Evolutionary conservation across 176 grass and related monocot genomes (phyloP), one percentile per base, ranked within the genome.

Genomic region (bread wheat (Triticum aestivum)): DNA sequence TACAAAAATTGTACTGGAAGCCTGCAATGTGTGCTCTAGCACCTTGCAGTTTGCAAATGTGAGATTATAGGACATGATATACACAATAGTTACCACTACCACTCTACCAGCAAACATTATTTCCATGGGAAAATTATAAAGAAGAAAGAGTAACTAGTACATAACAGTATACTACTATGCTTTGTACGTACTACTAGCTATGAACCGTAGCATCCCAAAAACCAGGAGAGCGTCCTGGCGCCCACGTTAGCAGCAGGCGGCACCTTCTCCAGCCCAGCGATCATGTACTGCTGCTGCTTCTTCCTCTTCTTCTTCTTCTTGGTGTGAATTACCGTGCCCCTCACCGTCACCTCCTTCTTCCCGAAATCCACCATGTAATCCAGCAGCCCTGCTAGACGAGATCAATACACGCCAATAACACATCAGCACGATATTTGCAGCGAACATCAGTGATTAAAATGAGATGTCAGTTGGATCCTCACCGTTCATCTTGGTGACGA

Each of bases 401-500:
- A 65, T 38, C 4, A 29, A 44, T 15, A 29, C 26, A 66, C 21
- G 51, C 2, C 11, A 0, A 41, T 8, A 63, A 14, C 3, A 9
- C 8, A 58, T 78, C 18, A 73, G 9, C 47, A 35, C 5, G 0
- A 18, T 34, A 32, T 27, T 27, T 13, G 12, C 39, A 38, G 38
- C 38, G 37, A 58, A 20, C 69, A 83, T 45, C 11, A 1, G 54
- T 58, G 54, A 58, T 58, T 1, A 0, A 58, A 58, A 58, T 6
- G 1, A 9, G 9, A 3, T 8, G 51, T 11, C 6, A 8, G 41
- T 39, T 79, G 20, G 65, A 88, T 87, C 77, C 90, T 96, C 64
- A 96, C 97, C 85, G 34, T 99, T 94, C 97, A 99, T 99, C 89
- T 92, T 99, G 87, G 97, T 94, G 85, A 99, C 89, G n/a, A 99